Percentiles rank a stretch among this genome's conserved stretches.
Conservation (phyloP, 2,329 filamentous ascomycete genomes). For the Penicillium polonicum region DNA sequence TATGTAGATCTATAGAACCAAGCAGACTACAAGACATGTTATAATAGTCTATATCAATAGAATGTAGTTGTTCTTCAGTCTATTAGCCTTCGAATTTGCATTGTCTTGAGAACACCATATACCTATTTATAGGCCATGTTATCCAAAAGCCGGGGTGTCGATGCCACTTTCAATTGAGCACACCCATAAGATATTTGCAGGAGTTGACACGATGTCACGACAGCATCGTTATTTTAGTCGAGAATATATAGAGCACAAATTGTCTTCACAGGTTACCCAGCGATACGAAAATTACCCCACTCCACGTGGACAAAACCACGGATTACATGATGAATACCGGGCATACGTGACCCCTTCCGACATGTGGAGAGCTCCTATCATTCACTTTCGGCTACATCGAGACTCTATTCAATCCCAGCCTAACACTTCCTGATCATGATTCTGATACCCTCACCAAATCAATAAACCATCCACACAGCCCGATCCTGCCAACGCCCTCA, state of each 20-base stretch:
- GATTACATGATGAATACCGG: constrained; percentile 9
- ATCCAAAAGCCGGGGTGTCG: neutral
- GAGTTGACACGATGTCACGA: neutral
- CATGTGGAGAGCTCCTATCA: constrained; percentile 10
- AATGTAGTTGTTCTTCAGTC: neutral
- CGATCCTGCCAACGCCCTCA: constrained; percentile 50
- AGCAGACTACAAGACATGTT: neutral
- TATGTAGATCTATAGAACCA: neutral
- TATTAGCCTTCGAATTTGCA: neutral
- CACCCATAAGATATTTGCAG: neutral
- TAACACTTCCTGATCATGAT: constrained; percentile 14
- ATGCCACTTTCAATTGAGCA: neutral
- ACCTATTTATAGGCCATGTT: neutral
- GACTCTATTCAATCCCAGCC: neutral
- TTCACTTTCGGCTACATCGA: constrained; percentile 1
- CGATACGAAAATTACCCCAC: constrained; percentile 4
- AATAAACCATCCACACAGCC: constrained; percentile 20
- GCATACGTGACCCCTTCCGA: constrained; percentile 9
- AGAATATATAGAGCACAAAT: neutral
- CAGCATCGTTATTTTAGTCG: neutral
- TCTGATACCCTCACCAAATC: constrained; percentile 12
- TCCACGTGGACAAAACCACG: neutral
- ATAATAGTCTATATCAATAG: neutral
- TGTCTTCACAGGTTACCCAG: neutral
- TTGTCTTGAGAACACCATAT: neutral